These are phyloP conservation scores for Lactarius hatsudake DNA, from an alignment of 768 basidiomycete genomes.

Conservation along the genomic window DNA sequence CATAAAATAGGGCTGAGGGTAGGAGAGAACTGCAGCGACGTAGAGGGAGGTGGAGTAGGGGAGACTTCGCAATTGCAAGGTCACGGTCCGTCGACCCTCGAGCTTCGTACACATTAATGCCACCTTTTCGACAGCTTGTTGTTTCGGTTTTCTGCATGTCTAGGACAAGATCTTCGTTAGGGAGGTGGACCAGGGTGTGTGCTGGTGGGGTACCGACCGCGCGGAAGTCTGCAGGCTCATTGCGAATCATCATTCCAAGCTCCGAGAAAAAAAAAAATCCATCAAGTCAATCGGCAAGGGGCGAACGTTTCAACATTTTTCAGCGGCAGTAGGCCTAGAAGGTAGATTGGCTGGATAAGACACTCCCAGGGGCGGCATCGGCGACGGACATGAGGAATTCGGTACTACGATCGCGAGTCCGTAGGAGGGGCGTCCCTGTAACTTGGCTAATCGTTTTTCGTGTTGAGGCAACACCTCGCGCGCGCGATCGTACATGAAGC, in stretches of 20 bases:
- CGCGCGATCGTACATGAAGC: slow-evolving; percentile 18
- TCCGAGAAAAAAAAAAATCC: slow-evolving; percentile 7
- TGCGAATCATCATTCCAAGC: not conserved
- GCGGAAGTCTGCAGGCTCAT: slow-evolving; percentile 18
- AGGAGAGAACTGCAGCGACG: not conserved
- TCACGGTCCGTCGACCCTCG: not conserved
- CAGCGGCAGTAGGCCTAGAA: not conserved
- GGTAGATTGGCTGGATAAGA: slow-evolving; percentile 7
- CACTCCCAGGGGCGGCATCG: not conserved
- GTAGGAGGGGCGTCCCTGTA: slow-evolving; percentile 1
- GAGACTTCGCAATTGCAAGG: not conserved
- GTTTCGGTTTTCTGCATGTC: not conserved
- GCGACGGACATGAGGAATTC: not conserved
- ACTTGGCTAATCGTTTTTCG: not conserved
- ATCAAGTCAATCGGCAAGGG: slow-evolving; percentile 10
- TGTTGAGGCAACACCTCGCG: not conserved
- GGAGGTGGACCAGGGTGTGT: too few relatives aligned
- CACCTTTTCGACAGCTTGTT: not conserved
- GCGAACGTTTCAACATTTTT: not conserved
- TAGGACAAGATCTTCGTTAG: not conserved
- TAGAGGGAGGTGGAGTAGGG: not conserved
- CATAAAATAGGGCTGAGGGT: slow-evolving; percentile 12
- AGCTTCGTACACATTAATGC: not conserved
- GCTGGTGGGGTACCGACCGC: slow-evolving; percentile 5
- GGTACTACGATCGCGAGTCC: not conserved